Evolutionary conservation across 768 basidiomycete genomes (phyloP).

Genomic region (Hypholoma fasciculare): DNA sequence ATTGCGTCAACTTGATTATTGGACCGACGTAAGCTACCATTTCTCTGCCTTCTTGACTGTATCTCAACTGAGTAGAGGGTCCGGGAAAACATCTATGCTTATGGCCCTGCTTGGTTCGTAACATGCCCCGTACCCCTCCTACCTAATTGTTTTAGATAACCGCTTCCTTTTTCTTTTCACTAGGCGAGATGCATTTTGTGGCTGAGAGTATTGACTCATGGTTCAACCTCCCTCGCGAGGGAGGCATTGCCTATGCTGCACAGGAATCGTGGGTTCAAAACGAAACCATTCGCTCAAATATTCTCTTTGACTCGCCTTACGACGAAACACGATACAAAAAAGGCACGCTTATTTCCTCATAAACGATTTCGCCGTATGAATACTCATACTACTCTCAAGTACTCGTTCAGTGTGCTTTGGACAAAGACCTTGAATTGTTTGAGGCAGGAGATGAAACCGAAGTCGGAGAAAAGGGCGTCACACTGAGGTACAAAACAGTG

Average conservation of each 20-base stretch:
- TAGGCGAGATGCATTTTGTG: conserved; percentile 6
- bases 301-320: conserved; percentile 3
- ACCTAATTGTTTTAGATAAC: no score
- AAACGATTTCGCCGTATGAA: neutral
- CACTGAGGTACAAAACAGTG: neutral
- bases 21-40: conserved; percentile 41
- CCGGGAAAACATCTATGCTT: conserved; percentile 62
- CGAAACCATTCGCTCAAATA: conserved; percentile 1
- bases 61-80: conserved; percentile 24
- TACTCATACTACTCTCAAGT: neutral
- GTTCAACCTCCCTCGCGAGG: conserved; percentile 6
- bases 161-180: no score
- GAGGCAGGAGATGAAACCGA: conserved; percentile 3
- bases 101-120: conserved; percentile 47
- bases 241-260: conserved; percentile 2
- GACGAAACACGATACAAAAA: conserved; percentile 3
- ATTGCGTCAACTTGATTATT: conserved; percentile 52
- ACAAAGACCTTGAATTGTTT: neutral
- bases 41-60: neutral
- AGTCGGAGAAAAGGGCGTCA: conserved; percentile 4
- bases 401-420: neutral
- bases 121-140: no score
- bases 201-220: neutral
- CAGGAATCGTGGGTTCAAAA: conserved; percentile 8
- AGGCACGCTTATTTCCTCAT: neutral